Evolutionary conservation across 345 rosid species (phyloP).

Genomic region (Pistacia vera): DNA sequence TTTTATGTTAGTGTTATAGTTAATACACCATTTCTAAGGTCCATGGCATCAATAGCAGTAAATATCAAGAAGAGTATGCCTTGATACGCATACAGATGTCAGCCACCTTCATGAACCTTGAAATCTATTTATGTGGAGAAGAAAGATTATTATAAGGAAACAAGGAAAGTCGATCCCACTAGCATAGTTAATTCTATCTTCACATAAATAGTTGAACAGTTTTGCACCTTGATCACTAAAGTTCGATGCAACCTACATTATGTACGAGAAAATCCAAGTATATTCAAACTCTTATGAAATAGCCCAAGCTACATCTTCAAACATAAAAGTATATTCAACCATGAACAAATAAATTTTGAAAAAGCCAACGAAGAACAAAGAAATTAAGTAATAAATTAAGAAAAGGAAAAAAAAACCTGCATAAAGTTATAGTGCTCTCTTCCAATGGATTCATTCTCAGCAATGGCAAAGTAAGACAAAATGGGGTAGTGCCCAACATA

Average conservation of each 20-base stretch:
- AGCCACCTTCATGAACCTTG: not conserved
- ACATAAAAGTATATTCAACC: not conserved
- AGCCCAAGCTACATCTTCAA: not conserved
- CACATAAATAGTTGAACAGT: not conserved
- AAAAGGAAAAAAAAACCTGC: conserved; percentile 53
- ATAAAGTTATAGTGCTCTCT: conserved; percentile 91
- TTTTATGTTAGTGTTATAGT: not conserved
- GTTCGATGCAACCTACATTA: too few relatives aligned
- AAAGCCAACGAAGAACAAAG: not conserved
- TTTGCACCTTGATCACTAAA: not conserved
- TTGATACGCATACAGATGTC: not conserved
- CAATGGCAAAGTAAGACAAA: conserved; percentile 81
- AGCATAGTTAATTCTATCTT: not conserved
- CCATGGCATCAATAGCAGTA: not conserved
- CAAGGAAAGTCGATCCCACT: too few relatives aligned
- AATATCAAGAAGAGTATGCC: not conserved
- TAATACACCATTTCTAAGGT: not conserved
- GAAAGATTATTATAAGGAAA: not conserved
- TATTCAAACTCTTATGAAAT: too few relatives aligned
- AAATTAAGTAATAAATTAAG: not conserved
- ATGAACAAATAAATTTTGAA: not conserved
- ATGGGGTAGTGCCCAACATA: conserved; percentile 88
- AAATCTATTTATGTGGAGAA: too few relatives aligned
- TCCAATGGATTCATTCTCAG: conserved; percentile 91
- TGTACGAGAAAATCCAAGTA: too few relatives aligned